Evolutionary conservation across 2,329 filamentous ascomycete genomes (phyloP).

Genomic region (Fusarium sp.): DNA sequence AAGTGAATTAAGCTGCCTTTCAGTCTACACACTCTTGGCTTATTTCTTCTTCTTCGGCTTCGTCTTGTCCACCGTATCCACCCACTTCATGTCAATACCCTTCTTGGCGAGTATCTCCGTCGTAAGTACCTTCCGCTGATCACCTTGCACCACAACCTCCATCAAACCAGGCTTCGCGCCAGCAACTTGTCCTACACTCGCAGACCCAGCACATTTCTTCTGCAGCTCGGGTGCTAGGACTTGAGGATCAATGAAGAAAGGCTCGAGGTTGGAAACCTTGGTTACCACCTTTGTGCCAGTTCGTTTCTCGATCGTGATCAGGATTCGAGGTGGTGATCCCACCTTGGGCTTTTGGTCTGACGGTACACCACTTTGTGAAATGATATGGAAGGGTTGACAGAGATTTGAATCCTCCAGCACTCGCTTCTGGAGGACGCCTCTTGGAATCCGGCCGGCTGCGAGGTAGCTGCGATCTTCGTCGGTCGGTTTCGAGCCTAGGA

Average conservation of each 20-base stretch:
- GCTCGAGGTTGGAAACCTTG: conserved; percentile 43
- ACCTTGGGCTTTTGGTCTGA: conserved; percentile 42
- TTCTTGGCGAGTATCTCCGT: conserved; percentile 30
- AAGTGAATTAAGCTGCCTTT: background rate
- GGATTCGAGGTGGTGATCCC: conserved; percentile 33
- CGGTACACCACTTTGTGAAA: conserved; percentile 16
- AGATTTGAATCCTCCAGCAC: conserved; percentile 38
- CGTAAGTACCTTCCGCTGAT: conserved; percentile 37
- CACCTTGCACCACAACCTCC: conserved; percentile 45
- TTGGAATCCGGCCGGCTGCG: conserved; percentile 36
- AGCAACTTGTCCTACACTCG: conserved; percentile 42
- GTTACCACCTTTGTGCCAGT: conserved; percentile 45
- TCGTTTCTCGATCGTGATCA: conserved; percentile 43
- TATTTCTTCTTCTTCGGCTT: conserved; percentile 43
- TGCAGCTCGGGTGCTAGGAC: conserved; percentile 42
- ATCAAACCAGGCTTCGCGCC: conserved; percentile 40
- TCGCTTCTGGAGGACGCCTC: conserved; percentile 40
- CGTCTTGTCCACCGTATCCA: conserved; percentile 42
- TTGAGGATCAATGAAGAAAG: conserved; percentile 42
- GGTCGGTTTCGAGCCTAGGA: conserved; percentile 34
- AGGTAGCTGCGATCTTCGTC: conserved; percentile 39
- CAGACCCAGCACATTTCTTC: conserved; percentile 44
- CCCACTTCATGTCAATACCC: conserved; percentile 42
- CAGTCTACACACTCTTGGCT: background rate
- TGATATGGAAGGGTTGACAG: conserved; percentile 41